A percentile compares a stretch with the other conserved stretches of the same genome.
Evolutionary conservation across 257 asterid genomes (phyloP).

Genomic region (Solanum pinnatisectum): DNA sequence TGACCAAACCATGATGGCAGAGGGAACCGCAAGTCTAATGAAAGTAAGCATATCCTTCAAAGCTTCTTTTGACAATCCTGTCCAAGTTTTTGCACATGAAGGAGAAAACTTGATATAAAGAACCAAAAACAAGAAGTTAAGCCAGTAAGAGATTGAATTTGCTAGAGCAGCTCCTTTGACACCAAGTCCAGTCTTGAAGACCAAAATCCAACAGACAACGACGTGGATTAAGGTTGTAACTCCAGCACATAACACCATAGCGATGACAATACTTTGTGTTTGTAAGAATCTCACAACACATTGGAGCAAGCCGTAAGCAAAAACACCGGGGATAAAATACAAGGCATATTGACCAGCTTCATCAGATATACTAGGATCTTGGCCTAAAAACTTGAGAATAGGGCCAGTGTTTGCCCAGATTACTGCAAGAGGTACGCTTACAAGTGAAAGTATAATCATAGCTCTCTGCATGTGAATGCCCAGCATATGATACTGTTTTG

Average conservation of each 20-base stretch:
- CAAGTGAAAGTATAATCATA: constrained; percentile 44
- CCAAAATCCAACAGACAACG: constrained; percentile 53
- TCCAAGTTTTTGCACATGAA: constrained; percentile 58
- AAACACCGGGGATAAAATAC: constrained; percentile 57
- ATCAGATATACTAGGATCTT: constrained; percentile 51
- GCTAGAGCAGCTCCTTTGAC: constrained; percentile 71
- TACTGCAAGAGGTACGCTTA: constrained; percentile 52
- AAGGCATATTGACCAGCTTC: constrained; percentile 67
- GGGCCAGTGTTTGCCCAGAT: constrained; percentile 65
- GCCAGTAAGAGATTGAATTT: constrained; percentile 55
- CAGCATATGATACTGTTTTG: constrained; percentile 69
- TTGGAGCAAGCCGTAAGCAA: constrained; percentile 56
- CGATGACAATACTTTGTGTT: constrained; percentile 62
- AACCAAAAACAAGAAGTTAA: constrained; percentile 34
- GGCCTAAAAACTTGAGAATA: constrained; percentile 57
- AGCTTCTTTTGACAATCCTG: constrained; percentile 66
- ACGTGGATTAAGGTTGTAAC: constrained; percentile 44
- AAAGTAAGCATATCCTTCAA: constrained; percentile 32
- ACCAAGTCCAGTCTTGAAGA: constrained; percentile 56
- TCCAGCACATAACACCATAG: constrained; percentile 76
- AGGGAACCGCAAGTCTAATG: constrained; percentile 69
- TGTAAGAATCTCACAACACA: constrained; percentile 78
- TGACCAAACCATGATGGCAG: constrained; percentile 83
- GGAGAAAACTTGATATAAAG: constrained; percentile 51
- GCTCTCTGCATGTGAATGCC: constrained; percentile 88